These are phyloP conservation scores for Candida jianshihensis DNA, from an alignment of 805 yeast genomes.

Conservation along the genomic window DNA sequence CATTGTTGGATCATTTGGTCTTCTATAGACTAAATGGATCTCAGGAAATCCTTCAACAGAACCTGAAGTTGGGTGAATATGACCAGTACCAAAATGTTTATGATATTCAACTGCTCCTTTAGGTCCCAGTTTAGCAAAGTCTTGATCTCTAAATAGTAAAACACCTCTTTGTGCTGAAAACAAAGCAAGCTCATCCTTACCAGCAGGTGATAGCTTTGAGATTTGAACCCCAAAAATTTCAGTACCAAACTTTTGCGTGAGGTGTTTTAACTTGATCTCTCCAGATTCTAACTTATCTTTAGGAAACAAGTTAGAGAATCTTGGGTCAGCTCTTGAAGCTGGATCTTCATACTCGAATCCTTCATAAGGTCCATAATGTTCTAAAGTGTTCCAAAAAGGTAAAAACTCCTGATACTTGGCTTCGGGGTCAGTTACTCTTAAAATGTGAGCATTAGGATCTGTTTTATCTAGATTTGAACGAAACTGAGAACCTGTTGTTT, in stretches of 20 bases:
- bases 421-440: conserved; percentile 7
- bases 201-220: conserved; percentile 42
- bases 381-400: conserved; percentile 22
- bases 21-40: conserved; percentile 48
- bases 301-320: conserved; percentile 20
- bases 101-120: conserved; percentile 42
- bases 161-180: conserved; percentile 61
- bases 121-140: conserved; percentile 44
- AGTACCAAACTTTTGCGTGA: conserved; percentile 57
- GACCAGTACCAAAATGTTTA: conserved; percentile 55
- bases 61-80: conserved; percentile 66
- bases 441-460: conserved; percentile 1
- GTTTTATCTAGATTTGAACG: conserved; percentile 3
- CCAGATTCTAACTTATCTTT: conserved; percentile 4
- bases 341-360: conserved; percentile 3
- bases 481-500: conserved; percentile 10
- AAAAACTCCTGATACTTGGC: conserved; percentile 24
- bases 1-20: conserved; percentile 9
- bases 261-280: conserved; percentile 3
- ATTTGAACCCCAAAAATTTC: conserved; percentile 54
- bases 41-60: conserved; percentile 53
- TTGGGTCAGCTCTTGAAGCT: conserved; percentile 16
- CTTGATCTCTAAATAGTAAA: conserved; percentile 53
- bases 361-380: conserved; percentile 15
- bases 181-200: conserved; percentile 60